phyloP scores from a whole-genome alignment of 2,329 filamentous ascomycete species.

The Aspergillus fijiensis region DNA sequence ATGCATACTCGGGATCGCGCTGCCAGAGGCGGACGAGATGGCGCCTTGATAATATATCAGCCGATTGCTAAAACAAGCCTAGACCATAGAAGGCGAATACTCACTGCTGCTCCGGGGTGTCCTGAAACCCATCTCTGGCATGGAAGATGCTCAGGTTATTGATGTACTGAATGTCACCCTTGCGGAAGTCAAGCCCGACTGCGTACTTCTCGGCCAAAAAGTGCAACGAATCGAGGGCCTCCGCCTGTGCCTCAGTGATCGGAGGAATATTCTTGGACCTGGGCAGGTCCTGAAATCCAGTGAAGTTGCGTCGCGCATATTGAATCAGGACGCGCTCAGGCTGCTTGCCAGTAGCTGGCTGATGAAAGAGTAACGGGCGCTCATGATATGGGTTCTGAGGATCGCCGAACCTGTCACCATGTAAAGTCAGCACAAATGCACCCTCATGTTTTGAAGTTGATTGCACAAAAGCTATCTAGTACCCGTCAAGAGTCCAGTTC shows the following conservation, averaged over 20 bases:
- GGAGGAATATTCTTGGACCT: constrained; percentile 46
- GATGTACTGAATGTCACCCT: constrained; percentile 53
- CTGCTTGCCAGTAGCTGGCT: constrained; percentile 45
- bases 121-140: constrained; percentile 48
- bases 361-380: constrained; percentile 51
- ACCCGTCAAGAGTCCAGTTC: constrained; percentile 51
- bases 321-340: constrained; percentile 60
- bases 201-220: constrained; percentile 49
- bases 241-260: constrained; percentile 54
- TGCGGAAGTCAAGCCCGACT: constrained; percentile 46
- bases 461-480: constrained; percentile 16
- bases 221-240: constrained; percentile 53
- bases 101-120: constrained; percentile 41
- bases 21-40: constrained; percentile 52
- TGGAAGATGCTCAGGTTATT: constrained; percentile 56
- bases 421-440: no score
- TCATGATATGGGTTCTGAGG: constrained; percentile 42
- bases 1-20: constrained; percentile 48
- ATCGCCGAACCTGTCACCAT: constrained; percentile 52
- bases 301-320: constrained; percentile 60
- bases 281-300: constrained; percentile 48
- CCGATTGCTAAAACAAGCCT: background rate
- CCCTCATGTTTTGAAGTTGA: no score
- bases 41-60: constrained; percentile 27
- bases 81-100: constrained; percentile 13